Evolutionary conservation across 2,329 filamentous ascomycete genomes (phyloP).

Genomic region (Daldinia eschscholtzii): DNA sequence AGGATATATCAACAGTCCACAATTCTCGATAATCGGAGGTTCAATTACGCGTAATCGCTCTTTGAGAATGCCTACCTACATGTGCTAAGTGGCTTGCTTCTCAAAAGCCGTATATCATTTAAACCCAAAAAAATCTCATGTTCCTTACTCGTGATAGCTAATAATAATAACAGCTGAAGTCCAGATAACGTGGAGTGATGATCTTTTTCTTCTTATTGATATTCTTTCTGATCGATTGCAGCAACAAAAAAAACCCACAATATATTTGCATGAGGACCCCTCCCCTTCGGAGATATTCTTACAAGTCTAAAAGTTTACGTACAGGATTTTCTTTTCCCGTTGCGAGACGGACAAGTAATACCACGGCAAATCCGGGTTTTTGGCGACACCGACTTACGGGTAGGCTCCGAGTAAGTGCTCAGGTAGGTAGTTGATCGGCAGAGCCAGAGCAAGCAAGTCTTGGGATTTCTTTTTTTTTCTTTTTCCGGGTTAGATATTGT

Average conservation of each 20-base stretch:
- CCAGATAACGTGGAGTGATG: conserved; percentile 2
- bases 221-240: conserved; percentile 6
- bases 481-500: not conserved
- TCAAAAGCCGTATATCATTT: not conserved
- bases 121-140: not conserved
- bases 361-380: not conserved
- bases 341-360: not conserved
- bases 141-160: conserved; percentile 2
- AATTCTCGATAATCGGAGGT: not conserved
- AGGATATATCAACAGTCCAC: not conserved
- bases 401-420: conserved; percentile 1
- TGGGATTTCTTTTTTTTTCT: not conserved
- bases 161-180: conserved; percentile 6
- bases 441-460: not conserved
- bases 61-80: not conserved
- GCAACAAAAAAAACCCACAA: not conserved
- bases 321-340: not conserved
- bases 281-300: not conserved
- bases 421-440: conserved; percentile 2
- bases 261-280: not conserved
- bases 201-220: conserved; percentile 4
- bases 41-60: not conserved
- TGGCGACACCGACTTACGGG: not conserved
- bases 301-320: not conserved
- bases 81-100: conserved; percentile 7